These are phyloP conservation scores for Sclerotinia subarctica DNA, from an alignment of 2,329 filamentous ascomycete species.

Conservation along the genomic window DNA sequence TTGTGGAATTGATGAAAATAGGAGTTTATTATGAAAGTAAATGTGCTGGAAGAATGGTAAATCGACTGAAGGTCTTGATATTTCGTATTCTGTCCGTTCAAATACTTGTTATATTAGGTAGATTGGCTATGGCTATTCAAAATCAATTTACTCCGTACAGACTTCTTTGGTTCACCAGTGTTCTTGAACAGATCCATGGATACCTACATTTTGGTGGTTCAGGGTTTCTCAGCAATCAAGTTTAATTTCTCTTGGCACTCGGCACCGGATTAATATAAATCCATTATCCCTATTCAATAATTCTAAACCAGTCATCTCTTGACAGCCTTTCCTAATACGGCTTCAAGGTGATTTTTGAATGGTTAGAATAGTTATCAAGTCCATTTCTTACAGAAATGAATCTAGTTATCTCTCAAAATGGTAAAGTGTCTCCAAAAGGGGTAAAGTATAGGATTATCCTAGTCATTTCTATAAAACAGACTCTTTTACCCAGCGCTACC, in stretches of 20 bases:
- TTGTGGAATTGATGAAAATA: constrained; percentile 2
- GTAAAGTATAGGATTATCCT: too few relatives aligned
- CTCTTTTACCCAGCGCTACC: too few relatives aligned
- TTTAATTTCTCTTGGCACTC: background rate
- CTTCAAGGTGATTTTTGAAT: too few relatives aligned
- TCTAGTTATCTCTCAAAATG: too few relatives aligned
- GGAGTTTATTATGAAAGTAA: background rate
- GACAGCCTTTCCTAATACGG: too few relatives aligned
- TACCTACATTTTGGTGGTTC: background rate
- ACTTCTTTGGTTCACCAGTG: background rate
- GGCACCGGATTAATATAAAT: background rate
- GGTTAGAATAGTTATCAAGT: too few relatives aligned
- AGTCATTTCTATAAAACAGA: too few relatives aligned
- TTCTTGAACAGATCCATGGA: background rate
- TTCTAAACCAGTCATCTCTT: too few relatives aligned
- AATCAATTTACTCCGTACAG: constrained; percentile 1
- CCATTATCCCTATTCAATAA: background rate
- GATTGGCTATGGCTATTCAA: background rate
- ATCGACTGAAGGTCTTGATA: background rate
- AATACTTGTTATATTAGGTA: background rate
- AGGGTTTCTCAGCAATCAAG: background rate
- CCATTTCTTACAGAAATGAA: too few relatives aligned
- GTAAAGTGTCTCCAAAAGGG: too few relatives aligned
- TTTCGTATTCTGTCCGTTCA: background rate
- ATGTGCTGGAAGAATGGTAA: background rate